These are phyloP conservation scores for Solanum chiquidenum DNA, from an alignment of 257 asterid species.

Conservation along the genomic window DNA sequence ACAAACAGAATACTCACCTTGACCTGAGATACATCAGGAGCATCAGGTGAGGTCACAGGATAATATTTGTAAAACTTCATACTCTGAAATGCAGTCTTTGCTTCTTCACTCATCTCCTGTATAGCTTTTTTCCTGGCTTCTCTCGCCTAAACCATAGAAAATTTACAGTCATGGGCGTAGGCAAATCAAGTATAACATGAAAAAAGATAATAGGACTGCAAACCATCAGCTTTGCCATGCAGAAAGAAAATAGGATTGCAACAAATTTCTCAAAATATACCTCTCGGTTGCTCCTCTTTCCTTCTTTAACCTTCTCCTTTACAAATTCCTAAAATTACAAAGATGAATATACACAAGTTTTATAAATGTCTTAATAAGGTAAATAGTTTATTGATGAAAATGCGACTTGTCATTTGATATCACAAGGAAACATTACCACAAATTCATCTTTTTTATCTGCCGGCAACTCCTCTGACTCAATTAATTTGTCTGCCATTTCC, in stretches of 20 bases:
- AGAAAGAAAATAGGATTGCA: not conserved
- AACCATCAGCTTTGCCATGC: not conserved
- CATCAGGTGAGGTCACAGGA: conserved; percentile 61
- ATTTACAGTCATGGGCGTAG: conserved; percentile 1
- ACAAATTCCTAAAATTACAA: conserved; percentile 38
- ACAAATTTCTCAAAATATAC: conserved; percentile 16
- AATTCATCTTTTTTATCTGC: conserved; percentile 64
- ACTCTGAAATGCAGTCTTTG: conserved; percentile 57
- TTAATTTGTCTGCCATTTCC: conserved; percentile 62
- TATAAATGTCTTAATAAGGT: not conserved
- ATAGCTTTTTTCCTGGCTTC: conserved; percentile 69
- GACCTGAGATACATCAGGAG: conserved; percentile 73
- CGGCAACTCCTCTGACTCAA: conserved; percentile 60
- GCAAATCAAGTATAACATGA: not conserved
- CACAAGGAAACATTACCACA: conserved; percentile 30
- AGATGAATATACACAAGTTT: not conserved
- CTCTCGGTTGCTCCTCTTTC: conserved; percentile 68
- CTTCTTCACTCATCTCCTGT: conserved; percentile 61
- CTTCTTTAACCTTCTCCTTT: conserved; percentile 73
- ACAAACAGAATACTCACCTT: conserved; percentile 42
- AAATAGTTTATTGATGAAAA: not conserved
- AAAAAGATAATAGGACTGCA: not conserved
- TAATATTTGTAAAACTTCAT: conserved; percentile 76
- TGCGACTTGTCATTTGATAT: not conserved
- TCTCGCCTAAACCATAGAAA: conserved; percentile 46